Evolutionary conservation across 2,329 filamentous ascomycete genomes (phyloP).

Genomic region (Helotiales sp.): DNA sequence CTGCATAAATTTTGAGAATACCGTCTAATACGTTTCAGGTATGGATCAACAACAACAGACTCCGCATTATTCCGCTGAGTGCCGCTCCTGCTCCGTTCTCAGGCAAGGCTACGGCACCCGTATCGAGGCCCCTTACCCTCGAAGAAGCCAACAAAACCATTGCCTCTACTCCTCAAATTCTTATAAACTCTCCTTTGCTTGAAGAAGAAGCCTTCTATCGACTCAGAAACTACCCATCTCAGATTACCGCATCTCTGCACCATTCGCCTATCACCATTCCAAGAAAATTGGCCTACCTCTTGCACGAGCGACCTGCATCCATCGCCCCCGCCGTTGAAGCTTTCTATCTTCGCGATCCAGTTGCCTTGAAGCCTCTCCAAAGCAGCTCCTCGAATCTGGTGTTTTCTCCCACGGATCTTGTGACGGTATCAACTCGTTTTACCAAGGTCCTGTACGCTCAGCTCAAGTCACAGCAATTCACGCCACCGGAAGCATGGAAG

Average conservation of each 20-base stretch:
- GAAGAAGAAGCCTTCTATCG: slow-evolving; percentile 92
- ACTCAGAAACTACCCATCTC: slow-evolving; percentile 79
- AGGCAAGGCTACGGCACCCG: slow-evolving; percentile 45
- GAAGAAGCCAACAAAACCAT: slow-evolving; percentile 68
- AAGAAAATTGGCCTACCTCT: slow-evolving; percentile 77
- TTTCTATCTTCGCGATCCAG: slow-evolving; percentile 88
- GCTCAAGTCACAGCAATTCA: slow-evolving; percentile 82
- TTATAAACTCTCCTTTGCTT: slow-evolving; percentile 75
- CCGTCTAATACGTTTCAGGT: slow-evolving; percentile 52
- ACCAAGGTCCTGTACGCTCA: slow-evolving; percentile 92
- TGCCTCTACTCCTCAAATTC: slow-evolving; percentile 55
- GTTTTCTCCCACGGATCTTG: slow-evolving; percentile 80
- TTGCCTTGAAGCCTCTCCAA: slow-evolving; percentile 72
- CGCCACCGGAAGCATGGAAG: slow-evolving; percentile 62
- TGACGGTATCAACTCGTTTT: slow-evolving; percentile 79
- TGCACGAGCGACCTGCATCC: slow-evolving; percentile 75
- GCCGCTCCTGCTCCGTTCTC: slow-evolving; percentile 44
- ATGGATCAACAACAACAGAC: slow-evolving; percentile 81
- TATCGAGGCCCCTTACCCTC: slow-evolving; percentile 60
- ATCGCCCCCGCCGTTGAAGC: slow-evolving; percentile 86
- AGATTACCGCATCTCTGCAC: slow-evolving; percentile 78
- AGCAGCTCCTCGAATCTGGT: slow-evolving; percentile 57
- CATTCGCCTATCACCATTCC: slow-evolving; percentile 75
- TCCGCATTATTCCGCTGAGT: slow-evolving; percentile 72
- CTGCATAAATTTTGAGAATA: neutral